phyloP scores from a whole-genome alignment of 2,329 filamentous ascomycete species.

The Talaromyces sp. region DNA sequence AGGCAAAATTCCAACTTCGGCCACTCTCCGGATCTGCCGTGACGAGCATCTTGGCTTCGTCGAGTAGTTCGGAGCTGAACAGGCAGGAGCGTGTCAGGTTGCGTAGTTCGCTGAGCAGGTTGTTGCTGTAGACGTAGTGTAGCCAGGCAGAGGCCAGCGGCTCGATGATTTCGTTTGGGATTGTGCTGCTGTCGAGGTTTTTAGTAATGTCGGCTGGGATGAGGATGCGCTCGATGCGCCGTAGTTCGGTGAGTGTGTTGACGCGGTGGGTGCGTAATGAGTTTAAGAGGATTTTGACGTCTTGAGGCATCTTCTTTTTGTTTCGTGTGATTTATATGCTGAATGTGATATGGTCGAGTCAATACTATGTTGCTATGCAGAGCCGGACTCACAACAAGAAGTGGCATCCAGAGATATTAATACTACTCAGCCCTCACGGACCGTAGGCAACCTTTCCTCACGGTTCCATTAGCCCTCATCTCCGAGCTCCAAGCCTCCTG shows the following conservation, averaged over 20 bases:
- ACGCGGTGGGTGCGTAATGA: slow-evolving; percentile 62
- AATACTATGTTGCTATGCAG: not conserved
- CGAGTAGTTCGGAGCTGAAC: slow-evolving; percentile 51
- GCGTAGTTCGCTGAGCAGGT: slow-evolving; percentile 65
- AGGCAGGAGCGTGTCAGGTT: slow-evolving; percentile 63
- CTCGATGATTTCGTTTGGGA: slow-evolving; percentile 47
- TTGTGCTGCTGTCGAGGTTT: slow-evolving; percentile 47
- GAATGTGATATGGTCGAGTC: not conserved
- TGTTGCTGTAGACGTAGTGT: slow-evolving; percentile 66
- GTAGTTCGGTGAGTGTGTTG: slow-evolving; percentile 68
- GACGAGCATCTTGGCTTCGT: slow-evolving; percentile 50
- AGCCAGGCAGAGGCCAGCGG: slow-evolving; percentile 68
- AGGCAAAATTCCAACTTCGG: slow-evolving; percentile 71
- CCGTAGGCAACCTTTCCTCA: not conserved
- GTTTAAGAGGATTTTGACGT: slow-evolving; percentile 49
- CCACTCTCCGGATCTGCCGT: slow-evolving; percentile 60
- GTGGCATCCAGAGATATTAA: not conserved
- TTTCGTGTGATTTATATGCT: not conserved
- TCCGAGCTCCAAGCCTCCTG: not conserved
- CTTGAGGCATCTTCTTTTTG: not conserved
- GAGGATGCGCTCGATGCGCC: slow-evolving; percentile 64
- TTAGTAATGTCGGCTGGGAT: not conserved
- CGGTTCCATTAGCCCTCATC: not conserved
- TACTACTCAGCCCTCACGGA: not conserved
- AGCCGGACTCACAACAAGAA: not conserved